These are phyloP conservation scores for Mixia osmundae DNA, from an alignment of 1,284 basidiomycete species.

Conservation along the genomic window DNA sequence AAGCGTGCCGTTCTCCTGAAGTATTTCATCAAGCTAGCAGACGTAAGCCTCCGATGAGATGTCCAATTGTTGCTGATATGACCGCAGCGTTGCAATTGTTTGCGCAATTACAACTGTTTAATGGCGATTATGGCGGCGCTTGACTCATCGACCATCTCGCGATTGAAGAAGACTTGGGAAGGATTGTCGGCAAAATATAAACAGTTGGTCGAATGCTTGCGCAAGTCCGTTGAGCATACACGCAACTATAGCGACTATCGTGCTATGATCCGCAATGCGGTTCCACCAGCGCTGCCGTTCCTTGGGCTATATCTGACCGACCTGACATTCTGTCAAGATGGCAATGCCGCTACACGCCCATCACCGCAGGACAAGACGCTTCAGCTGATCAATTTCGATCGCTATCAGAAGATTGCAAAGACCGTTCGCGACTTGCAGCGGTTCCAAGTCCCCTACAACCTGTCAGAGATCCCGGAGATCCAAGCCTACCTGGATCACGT, in stretches of 20 bases:
- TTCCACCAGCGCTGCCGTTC: conserved; percentile 74
- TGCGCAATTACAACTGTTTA: conserved; percentile 26
- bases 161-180: conserved; percentile 28
- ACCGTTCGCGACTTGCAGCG: conserved; percentile 78
- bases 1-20: conserved; percentile 22
- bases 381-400: conserved; percentile 77
- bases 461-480: conserved; percentile 61
- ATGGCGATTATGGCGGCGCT: conserved; percentile 25
- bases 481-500: conserved; percentile 38
- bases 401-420: conserved; percentile 47
- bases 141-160: conserved; percentile 22
- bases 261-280: conserved; percentile 34
- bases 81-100: conserved; percentile 18
- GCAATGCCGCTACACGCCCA: conserved; percentile 66
- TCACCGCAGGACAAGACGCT: conserved; percentile 43
- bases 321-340: conserved; percentile 84
- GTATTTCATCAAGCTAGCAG: conserved; percentile 26
- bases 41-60: conserved; percentile 15
- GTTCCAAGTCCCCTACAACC: conserved; percentile 63
- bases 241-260: conserved; percentile 88
- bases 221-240: conserved; percentile 64
- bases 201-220: conserved; percentile 48
- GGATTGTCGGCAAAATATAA: conserved; percentile 66
- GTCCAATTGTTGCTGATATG: conserved; percentile 19
- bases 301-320: conserved; percentile 55